Evolutionary conservation across 257 asterid species (phyloP), one percentile per base, ranked within the genome.

Genomic region (Fraxinus pennsylvanica): DNA sequence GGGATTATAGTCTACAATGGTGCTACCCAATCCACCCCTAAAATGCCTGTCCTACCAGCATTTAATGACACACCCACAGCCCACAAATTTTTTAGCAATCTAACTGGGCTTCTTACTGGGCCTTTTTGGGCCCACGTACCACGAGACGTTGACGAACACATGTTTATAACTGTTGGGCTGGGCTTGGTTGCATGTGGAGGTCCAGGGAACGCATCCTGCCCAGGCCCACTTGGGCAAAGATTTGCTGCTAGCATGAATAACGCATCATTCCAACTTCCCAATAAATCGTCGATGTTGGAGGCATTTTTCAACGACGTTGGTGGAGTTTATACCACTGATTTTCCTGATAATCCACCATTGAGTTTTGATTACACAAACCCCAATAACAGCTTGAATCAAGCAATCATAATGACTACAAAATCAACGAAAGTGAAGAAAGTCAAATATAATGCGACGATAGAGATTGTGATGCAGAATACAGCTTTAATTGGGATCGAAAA

Each of bases 21-120:
- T 0, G 67, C 86, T 57, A 8, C 66, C 7, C 6, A 80, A 21
- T 32, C 90, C 6, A 38, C 70, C 27, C 94, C 97, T 1, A 63
- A 78, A 14, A 86, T 92, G 94, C 97, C 97, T 0, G 35, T 68
- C 9, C 86, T 92, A 1, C 97, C 97, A 0, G 90, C 92, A 15
- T 87, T 84, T 73, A 88, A 91, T 71, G 97, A 92, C 82, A 92
- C 94, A 0, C 87, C 90, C 3, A 92, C 96, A 0, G 97, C 97
- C 72, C 85, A 90, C 68, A 85, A 9, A 52, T 90, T 93, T 43
- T 84, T n/a, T 78, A 78, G 41, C 76, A 90, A 86, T 73, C 66
- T 91, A 25, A 93, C 97, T 0, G 91, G 85, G 9, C 88, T 93
- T 0, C 81, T 78, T 13, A 83, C 82, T 1, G 43, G 83, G 21